phyloP scores from a whole-genome alignment of 495 filamentous ascomycete genomes.

The Hypoxylon fuscum region DNA sequence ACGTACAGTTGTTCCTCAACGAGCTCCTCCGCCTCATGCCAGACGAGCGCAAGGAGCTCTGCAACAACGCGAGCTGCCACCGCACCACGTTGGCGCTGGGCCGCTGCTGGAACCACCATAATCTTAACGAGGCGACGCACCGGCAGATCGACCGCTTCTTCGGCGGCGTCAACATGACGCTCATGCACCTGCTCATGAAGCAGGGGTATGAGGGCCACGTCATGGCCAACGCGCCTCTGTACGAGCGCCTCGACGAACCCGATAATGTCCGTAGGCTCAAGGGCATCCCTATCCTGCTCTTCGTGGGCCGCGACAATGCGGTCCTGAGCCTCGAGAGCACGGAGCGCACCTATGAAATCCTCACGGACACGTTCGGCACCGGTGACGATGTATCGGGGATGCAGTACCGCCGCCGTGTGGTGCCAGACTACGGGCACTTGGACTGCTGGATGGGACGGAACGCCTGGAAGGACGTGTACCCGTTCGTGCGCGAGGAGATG shows the following conservation, averaged over 20 bases:
- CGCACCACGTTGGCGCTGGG: conserved; percentile 68
- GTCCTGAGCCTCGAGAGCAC: conserved; percentile 68
- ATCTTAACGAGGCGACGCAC: conserved; percentile 72
- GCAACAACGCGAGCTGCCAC: conserved; percentile 69
- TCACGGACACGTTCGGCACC: conserved; percentile 63
- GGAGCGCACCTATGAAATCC: conserved; percentile 63
- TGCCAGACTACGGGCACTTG: conserved; percentile 72
- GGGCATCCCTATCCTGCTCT: conserved; percentile 66
- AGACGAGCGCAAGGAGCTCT: conserved; percentile 64
- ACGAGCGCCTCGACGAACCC: conserved; percentile 55
- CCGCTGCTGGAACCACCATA: conserved; percentile 70
- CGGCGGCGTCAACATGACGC: conserved; percentile 67
- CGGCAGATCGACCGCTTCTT: conserved; percentile 69
- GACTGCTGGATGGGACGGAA: conserved; percentile 73
- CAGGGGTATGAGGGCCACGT: conserved; percentile 63
- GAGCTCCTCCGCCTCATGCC: conserved; percentile 69
- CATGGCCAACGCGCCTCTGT: conserved; percentile 59
- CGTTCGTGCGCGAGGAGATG: conserved; percentile 64
- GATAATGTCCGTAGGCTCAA: conserved; percentile 61
- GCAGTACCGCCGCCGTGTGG: conserved; percentile 61
- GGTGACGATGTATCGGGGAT: conserved; percentile 39
- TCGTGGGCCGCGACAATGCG: conserved; percentile 67
- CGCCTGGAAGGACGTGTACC: conserved; percentile 70
- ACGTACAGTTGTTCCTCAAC: conserved; percentile 63
- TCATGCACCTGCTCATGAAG: conserved; percentile 65